phyloP scores from a whole-genome alignment of 2,329 filamentous ascomycete species.

The Cladosporium sp. region DNA sequence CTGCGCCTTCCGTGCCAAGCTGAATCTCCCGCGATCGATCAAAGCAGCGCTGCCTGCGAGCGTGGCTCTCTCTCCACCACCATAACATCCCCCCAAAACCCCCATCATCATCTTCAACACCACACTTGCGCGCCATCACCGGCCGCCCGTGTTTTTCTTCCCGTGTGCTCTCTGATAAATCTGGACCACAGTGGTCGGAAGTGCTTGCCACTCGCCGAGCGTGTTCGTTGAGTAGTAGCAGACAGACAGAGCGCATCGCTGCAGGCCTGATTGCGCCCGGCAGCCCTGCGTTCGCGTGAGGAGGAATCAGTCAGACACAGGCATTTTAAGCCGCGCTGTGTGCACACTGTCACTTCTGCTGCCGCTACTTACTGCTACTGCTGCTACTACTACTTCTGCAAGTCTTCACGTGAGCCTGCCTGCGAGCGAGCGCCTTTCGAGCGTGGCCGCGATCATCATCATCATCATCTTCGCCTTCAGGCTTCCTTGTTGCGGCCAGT shows the following conservation, averaged over 20 bases:
- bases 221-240: constrained; percentile 17
- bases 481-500: neutral
- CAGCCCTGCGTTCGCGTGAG: constrained; percentile 10
- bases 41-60: constrained; percentile 6
- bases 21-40: neutral
- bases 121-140: constrained; percentile 15
- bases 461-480: constrained; percentile 3
- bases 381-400: neutral
- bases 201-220: neutral
- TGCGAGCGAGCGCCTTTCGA: constrained; percentile 14
- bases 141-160: neutral
- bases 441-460: constrained; percentile 13
- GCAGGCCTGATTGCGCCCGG: constrained; percentile 18
- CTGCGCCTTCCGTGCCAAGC: neutral
- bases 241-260: constrained; percentile 9
- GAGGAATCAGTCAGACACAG: constrained; percentile 17
- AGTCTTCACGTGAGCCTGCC: constrained; percentile 18
- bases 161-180: constrained; percentile 16
- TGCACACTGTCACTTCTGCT: constrained; percentile 16
- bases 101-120: constrained; percentile 12
- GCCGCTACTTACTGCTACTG: neutral
- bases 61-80: constrained; percentile 4
- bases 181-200: constrained; percentile 10
- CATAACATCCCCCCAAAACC: constrained; percentile 12
- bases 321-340: constrained; percentile 19